These are phyloP conservation scores for Lolium perenne DNA, from an alignment of 176 grass and related monocot genomes.

Conservation along the genomic window DNA sequence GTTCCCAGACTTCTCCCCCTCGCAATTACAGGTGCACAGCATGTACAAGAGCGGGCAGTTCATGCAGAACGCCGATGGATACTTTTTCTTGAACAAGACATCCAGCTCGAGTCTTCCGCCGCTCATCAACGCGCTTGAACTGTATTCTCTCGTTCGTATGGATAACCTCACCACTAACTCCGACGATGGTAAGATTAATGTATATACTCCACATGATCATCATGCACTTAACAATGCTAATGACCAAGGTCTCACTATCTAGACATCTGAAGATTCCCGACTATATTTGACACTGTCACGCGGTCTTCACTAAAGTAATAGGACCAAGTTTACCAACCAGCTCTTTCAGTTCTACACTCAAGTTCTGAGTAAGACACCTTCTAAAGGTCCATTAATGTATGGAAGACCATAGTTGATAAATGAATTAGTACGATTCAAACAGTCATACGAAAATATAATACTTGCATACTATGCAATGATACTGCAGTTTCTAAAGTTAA, in stretches of 20 bases:
- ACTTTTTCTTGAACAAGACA: neutral
- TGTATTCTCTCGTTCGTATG: neutral
- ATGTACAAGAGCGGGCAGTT: neutral
- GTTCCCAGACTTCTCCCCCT: too few relatives aligned
- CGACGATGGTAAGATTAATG: slow-evolving; percentile 13
- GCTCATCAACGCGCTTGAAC: slow-evolving; percentile 37
- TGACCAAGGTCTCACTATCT: neutral
- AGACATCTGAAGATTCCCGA: too few relatives aligned
- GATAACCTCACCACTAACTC: neutral
- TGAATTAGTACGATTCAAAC: neutral
- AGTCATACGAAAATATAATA: neutral
- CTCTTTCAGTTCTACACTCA: neutral
- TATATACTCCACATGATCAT: neutral
- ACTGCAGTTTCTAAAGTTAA: neutral
- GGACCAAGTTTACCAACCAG: neutral
- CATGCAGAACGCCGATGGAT: neutral
- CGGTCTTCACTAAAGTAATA: neutral
- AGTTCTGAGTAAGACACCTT: neutral
- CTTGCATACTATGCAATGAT: neutral
- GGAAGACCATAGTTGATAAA: neutral
- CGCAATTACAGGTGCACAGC: too few relatives aligned
- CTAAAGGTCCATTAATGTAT: neutral
- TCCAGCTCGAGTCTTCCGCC: neutral
- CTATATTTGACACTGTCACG: too few relatives aligned
- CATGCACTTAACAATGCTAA: neutral